These are phyloP conservation scores for Fusarium mundagurra DNA, from an alignment of 2,329 filamentous ascomycete species.

Conservation along the genomic window DNA sequence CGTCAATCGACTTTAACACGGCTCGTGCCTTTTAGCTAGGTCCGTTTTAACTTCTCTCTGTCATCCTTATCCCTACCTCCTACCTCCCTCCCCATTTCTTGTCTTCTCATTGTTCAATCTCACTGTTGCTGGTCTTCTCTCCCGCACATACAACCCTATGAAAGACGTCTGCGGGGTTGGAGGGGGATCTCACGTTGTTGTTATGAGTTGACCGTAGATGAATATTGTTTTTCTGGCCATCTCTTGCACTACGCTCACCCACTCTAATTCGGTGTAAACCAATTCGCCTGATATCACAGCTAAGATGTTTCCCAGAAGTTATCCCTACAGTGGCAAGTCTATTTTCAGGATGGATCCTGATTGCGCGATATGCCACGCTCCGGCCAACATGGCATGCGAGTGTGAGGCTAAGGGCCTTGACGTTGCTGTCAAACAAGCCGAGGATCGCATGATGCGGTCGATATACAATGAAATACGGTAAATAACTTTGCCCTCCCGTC, in stretches of 20 bases:
- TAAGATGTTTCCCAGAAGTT: slow-evolving; percentile 64
- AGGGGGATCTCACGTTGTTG: slow-evolving; percentile 40
- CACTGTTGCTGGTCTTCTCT: slow-evolving; percentile 29
- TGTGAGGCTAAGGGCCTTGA: slow-evolving; percentile 74
- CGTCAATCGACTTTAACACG: slow-evolving; percentile 34
- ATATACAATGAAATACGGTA: slow-evolving; percentile 73
- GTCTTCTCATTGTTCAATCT: slow-evolving; percentile 28
- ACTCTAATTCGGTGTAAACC: slow-evolving; percentile 21
- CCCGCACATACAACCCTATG: slow-evolving; percentile 40
- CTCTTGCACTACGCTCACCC: slow-evolving; percentile 17
- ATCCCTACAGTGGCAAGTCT: slow-evolving; percentile 57
- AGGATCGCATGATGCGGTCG: slow-evolving; percentile 70
- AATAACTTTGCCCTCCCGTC: slow-evolving; percentile 28
- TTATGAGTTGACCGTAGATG: slow-evolving; percentile 41
- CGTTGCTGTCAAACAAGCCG: slow-evolving; percentile 69
- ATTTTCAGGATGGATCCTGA: slow-evolving; percentile 74
- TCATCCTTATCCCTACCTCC: slow-evolving; percentile 28
- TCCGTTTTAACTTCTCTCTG: slow-evolving; percentile 42
- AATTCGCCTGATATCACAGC: slow-evolving; percentile 43
- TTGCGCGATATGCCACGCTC: slow-evolving; percentile 72
- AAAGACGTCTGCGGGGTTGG: slow-evolving; percentile 43
- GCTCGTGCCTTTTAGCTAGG: slow-evolving; percentile 40
- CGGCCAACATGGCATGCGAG: slow-evolving; percentile 67
- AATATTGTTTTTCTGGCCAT: slow-evolving; percentile 33
- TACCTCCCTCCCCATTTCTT: slow-evolving; percentile 33